Evolutionary conservation across 768 basidiomycete species (phyloP), one percentile per base, ranked within the genome.

Genomic region (Kwoniella sp.): DNA sequence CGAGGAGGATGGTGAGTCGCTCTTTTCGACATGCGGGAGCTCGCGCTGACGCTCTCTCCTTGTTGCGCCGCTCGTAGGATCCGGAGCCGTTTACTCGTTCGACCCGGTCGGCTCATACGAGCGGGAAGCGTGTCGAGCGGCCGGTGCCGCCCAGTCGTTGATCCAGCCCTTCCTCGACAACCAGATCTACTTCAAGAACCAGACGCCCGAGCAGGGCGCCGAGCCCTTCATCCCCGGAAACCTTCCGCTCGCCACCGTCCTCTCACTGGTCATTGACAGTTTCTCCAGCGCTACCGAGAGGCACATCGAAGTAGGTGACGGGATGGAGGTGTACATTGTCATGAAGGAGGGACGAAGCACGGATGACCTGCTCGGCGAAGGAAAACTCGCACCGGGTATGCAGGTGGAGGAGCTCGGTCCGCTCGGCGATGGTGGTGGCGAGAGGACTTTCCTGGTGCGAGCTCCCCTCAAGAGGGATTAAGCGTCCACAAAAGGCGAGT

Each of bases 161-260:
- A 83, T 99, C 6, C 95, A 99, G 69, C 95, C 95, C 1, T 95
- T 99, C 83, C 78, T 99, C 64, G 95, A 99, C 77, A 96, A 95
- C 75, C 92, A 98, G 83, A 93, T 98, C 69, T 93, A 95, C 81
- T 93, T 91, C 79, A 91, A 88, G 81, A 99, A 99, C 75, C 92
- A 96, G 75, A 80, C 77, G 29, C 79, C 87, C 44, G 84, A 83
- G 45, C 80, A 82, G 8, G 87, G 85, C 36, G 81, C 80, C 29
- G 78, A 82, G 36, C 86, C 88, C 66, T 67, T 67, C 53, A 62
- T 71, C 22, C 89, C 93, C 19, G 77, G 78, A 34, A 87, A 92
- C 76, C 77, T 98, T 36, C 86, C 91, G 14, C 78, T 99, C 53
- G 69, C 79, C 20, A 83, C 83, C 10, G 90, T 96, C 7, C 77